Conservation (phyloP, 2,329 filamentous ascomycete genomes). For the Phialophora verrucosa region DNA sequence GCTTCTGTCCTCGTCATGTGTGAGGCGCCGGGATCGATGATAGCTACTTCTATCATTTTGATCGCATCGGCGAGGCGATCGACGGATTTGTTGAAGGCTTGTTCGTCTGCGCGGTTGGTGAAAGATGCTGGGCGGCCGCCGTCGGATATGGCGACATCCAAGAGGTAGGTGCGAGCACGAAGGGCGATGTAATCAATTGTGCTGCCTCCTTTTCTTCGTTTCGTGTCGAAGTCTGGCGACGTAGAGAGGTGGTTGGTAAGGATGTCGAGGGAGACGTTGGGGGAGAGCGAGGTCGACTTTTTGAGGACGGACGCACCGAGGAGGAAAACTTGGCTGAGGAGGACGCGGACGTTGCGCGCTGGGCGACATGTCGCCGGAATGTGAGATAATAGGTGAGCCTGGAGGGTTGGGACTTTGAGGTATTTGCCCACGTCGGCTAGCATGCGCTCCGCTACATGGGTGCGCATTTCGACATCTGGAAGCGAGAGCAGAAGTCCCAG, state of each 20-base stretch:
- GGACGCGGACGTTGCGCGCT: constrained; percentile 49
- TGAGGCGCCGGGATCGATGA: constrained; percentile 75
- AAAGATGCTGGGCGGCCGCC: constrained; percentile 49
- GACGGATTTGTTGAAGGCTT: constrained; percentile 70
- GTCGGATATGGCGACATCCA: constrained; percentile 77
- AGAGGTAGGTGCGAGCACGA: constrained; percentile 66
- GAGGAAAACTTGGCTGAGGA: constrained; percentile 45
- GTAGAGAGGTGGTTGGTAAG: constrained; percentile 34
- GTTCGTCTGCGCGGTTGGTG: constrained; percentile 45
- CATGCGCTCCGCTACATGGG: constrained; percentile 33
- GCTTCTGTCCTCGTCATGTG: constrained; percentile 75
- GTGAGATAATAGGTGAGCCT: constrained; percentile 49
- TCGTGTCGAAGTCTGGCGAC: constrained; percentile 35
- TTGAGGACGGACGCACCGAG: constrained; percentile 25
- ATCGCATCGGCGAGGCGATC: constrained; percentile 69
- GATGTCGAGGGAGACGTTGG: constrained; percentile 22
- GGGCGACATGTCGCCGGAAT: constrained; percentile 47
- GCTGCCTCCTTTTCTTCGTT: constrained; percentile 22
- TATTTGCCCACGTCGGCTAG: constrained; percentile 31
- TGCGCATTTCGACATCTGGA: constrained; percentile 23
- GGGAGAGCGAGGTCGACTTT: background rate
- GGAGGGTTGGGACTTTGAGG: constrained; percentile 47
- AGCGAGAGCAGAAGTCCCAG: constrained; percentile 31
- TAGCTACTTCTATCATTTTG: constrained; percentile 63
- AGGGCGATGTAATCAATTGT: constrained; percentile 69